These are phyloP conservation scores for Aureobasidium melanogenum DNA, from an alignment of 2,329 filamentous ascomycete genomes.

Conservation along the genomic window DNA sequence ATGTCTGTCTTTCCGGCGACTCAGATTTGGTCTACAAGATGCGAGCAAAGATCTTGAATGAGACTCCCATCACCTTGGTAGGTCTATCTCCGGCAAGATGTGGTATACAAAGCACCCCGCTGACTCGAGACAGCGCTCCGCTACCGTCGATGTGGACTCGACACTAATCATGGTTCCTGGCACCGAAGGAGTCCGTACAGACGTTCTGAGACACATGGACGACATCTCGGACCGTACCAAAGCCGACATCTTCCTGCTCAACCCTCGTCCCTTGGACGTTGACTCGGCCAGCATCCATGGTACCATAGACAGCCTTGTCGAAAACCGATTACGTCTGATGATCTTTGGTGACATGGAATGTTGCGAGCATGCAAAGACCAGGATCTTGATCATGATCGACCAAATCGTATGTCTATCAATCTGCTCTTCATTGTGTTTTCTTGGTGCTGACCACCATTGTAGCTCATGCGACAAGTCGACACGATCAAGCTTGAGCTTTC, in stretches of 20 bases:
- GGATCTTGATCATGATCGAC: slow-evolving; percentile 94
- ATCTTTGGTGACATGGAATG: slow-evolving; percentile 95
- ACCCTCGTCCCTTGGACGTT: slow-evolving; percentile 68
- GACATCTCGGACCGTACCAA: slow-evolving; percentile 80
- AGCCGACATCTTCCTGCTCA: slow-evolving; percentile 92
- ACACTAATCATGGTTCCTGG: slow-evolving; percentile 75
- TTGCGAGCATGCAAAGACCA: slow-evolving; percentile 92
- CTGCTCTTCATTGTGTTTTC: slow-evolving; percentile 16
- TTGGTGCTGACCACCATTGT: slow-evolving; percentile 15
- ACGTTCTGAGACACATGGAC: slow-evolving; percentile 77
- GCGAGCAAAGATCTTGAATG: slow-evolving; percentile 79
- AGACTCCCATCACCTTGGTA: slow-evolving; percentile 88
- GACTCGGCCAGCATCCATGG: slow-evolving; percentile 70
- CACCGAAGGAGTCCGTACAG: slow-evolving; percentile 58
- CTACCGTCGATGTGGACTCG: slow-evolving; percentile 87
- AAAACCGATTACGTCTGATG: slow-evolving; percentile 83
- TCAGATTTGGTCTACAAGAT: slow-evolving; percentile 83
- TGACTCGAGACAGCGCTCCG: slow-evolving; percentile 61
- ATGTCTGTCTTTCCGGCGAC: slow-evolving; percentile 83
- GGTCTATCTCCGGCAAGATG: slow-evolving; percentile 27
- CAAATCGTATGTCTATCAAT: slow-evolving; percentile 57
- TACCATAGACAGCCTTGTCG: slow-evolving; percentile 69
- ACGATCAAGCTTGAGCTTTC: slow-evolving; percentile 74
- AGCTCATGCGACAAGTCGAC: slow-evolving; percentile 69
- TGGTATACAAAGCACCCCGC: slow-evolving; percentile 12